Evolutionary conservation across 192 early-diverging fungal genomes (phyloP).

Genomic region (Diversispora epigaea): DNA sequence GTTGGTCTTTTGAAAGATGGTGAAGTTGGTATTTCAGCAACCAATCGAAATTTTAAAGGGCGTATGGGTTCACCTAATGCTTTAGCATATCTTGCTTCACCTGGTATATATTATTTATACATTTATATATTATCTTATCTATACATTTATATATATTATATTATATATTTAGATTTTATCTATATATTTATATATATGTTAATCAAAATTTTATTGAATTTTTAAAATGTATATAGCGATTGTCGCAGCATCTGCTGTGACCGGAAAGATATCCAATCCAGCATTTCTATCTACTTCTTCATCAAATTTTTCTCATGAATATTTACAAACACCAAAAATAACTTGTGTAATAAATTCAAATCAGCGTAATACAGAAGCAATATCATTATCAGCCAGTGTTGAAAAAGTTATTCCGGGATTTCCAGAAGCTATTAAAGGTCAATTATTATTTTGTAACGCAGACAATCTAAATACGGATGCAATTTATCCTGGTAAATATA

Average conservation of each 20-base stretch:
- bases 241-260: conserved; percentile 89
- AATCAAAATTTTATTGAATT: not conserved
- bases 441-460: conserved; percentile 82
- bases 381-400: conserved; percentile 29
- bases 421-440: conserved; percentile 70
- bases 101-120: conserved; percentile 44
- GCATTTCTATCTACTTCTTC: conserved; percentile 6
- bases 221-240: conserved; percentile 56
- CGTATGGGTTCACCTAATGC: conserved; percentile 95
- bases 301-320: conserved; percentile 6
- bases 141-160: not conserved
- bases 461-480: conserved; percentile 99
- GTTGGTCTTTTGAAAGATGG: conserved; percentile 91
- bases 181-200: not conserved
- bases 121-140: not conserved
- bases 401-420: conserved; percentile 68
- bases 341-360: conserved; percentile 23
- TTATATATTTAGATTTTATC: not conserved
- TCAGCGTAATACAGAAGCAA: conserved; percentile 30
- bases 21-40: conserved; percentile 97
- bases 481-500: conserved; percentile 98
- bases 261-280: conserved; percentile 73
- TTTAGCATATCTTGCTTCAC: conserved; percentile 91
- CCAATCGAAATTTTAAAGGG: conserved; percentile 99
- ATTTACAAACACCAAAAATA: conserved; percentile 30